phyloP scores from a whole-genome alignment of 1,139 yeast species.

The Sugiyamaella castrensis region DNA sequence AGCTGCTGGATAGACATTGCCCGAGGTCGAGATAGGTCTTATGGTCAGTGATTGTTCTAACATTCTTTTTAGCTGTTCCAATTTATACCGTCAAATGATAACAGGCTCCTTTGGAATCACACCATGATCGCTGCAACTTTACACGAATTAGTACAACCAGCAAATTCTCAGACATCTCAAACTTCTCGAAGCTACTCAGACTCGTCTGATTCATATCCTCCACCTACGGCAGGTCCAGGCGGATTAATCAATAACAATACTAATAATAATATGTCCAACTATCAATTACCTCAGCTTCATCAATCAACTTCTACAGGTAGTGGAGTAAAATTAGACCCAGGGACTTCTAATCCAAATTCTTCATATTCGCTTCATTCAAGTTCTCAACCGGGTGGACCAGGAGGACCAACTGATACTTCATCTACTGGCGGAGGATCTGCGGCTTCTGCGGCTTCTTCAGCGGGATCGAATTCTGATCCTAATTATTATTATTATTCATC shows the following conservation, averaged over 20 bases:
- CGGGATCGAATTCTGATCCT: constrained; percentile 12
- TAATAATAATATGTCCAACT: constrained; percentile 8
- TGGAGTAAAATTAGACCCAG: too few relatives aligned
- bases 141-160: constrained; percentile 11
- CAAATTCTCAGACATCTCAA: constrained; percentile 1
- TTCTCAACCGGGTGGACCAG: not conserved
- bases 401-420: not conserved
- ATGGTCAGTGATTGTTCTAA: too few relatives aligned
- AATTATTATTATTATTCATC: constrained; percentile 15
- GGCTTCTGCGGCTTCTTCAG: constrained; percentile 3
- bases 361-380: not conserved
- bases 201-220: not conserved
- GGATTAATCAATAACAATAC: not conserved
- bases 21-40: too few relatives aligned
- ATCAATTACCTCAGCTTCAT: constrained; percentile 16
- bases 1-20: too few relatives aligned
- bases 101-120: not conserved
- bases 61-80: too few relatives aligned
- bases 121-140: constrained; percentile 15
- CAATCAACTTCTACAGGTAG: constrained; percentile 2
- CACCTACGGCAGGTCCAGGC: not conserved
- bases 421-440: constrained; percentile 1
- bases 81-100: too few relatives aligned
- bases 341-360: not conserved
- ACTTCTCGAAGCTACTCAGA: constrained; percentile 1